Evolutionary conservation across 2,329 filamentous ascomycete species (phyloP), one percentile per base, ranked within the genome.

Genomic region (Exophiala sp.): DNA sequence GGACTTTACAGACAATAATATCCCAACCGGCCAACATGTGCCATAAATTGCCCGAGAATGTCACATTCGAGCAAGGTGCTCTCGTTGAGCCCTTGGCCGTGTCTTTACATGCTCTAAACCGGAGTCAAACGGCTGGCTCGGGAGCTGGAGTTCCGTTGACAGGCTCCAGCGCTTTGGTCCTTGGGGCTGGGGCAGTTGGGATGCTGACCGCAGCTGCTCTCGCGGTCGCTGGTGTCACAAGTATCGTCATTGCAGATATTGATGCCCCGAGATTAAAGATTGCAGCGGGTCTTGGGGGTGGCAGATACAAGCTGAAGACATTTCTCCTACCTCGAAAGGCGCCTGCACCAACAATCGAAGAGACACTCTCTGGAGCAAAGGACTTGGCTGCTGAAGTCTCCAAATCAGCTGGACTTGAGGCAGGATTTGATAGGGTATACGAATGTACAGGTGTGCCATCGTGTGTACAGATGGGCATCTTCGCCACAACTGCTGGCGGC

Each of bases 1-100:
- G 82, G n/a, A 86, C 82, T 29, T 68, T 86, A 59, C 82, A 84
- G 70, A 78, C 81, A 51, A 69, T 75, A 47, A 82, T 84, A 49
- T 85, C 84, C 62, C 82, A 85, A 64, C 81, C 82, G 0, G 80
- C 79, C 1, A 70, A 72, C 33, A 80, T 81, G 79, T 83, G 80
- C 65, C 80, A 85, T 59, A 76, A 75, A 65, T 71, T 85, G 1
- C 81, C 81, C 0, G 70, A 75, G 0, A 68, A 71, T 34, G 71
- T 84, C 47, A 76, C 75, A 3, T 72, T 81, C 50, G 75, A 80
- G 34, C 72, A 82, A 10, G 82, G 81, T 10, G 82, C 82, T 1
- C 69, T 85, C 8, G 69, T 84, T 7, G 82, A 85, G 66, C 82
- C 82, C 1, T 65, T 85, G 11, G 78, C 81, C 3, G 82, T 85